A percentile compares a stretch with the other conserved stretches of the same genome.
These are phyloP conservation scores for Beauveria sp. DNA, from an alignment of 2,329 filamentous ascomycete species.

Conservation along the genomic window DNA sequence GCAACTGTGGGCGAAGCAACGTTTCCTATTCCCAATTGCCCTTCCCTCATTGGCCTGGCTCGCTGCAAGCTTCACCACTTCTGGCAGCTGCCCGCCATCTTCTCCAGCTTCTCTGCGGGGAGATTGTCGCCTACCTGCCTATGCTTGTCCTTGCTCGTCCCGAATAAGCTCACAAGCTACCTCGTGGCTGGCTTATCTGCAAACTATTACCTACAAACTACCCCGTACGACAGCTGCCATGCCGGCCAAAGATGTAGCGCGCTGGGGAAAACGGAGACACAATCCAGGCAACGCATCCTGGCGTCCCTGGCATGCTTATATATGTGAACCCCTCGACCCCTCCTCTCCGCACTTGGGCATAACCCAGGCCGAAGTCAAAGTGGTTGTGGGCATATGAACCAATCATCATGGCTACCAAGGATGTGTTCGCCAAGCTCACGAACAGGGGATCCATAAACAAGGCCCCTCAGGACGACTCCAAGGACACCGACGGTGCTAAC, in stretches of 20 bases:
- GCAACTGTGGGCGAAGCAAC: constrained; percentile 10
- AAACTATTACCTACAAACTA: constrained; percentile 9
- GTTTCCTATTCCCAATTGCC: constrained; percentile 11
- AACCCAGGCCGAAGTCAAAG: background rate
- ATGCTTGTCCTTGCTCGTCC: background rate
- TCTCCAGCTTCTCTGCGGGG: background rate
- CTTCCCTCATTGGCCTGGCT: constrained; percentile 4
- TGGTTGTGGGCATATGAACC: background rate
- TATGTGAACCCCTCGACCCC: constrained; percentile 15
- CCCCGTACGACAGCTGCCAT: background rate
- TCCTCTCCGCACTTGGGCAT: background rate
- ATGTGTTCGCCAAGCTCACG: constrained; percentile 16
- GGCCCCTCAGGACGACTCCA: background rate
- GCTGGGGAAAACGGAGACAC: background rate
- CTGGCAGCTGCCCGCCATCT: background rate
- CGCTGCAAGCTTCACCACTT: constrained; percentile 3
- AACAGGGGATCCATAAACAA: constrained; percentile 9
- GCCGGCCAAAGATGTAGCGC: background rate
- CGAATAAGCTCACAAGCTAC: background rate
- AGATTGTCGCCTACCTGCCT: background rate
- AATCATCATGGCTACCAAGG: constrained; percentile 18
- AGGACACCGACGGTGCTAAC: background rate
- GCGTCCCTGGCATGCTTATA: background rate
- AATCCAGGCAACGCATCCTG: background rate
- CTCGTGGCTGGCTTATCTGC: background rate